phyloP scores from a whole-genome alignment of 2,329 filamentous ascomycete species.

The Fusarium torulosum region DNA sequence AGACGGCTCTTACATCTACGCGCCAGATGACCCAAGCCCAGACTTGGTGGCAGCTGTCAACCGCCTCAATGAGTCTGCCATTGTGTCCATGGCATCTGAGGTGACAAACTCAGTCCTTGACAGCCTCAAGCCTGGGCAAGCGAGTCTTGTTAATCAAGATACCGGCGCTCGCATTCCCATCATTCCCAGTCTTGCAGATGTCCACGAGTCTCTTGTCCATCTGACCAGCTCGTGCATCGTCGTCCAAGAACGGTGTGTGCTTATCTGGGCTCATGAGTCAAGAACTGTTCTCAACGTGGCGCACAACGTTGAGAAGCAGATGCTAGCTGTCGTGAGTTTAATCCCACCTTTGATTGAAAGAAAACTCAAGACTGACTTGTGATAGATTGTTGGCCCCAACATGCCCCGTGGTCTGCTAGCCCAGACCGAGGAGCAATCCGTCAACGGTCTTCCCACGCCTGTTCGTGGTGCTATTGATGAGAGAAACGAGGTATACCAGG shows the following conservation, averaged over 20 bases:
- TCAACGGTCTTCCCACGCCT: constrained; percentile 30
- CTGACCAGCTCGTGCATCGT: constrained; percentile 43
- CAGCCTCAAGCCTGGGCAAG: constrained; percentile 38
- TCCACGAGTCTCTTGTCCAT: constrained; percentile 31
- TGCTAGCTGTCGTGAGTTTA: constrained; percentile 43
- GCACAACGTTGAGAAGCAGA: constrained; percentile 46
- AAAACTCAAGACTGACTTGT: background rate
- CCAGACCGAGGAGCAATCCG: constrained; percentile 42
- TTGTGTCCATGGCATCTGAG: constrained; percentile 47
- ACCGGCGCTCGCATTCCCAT: constrained; percentile 46
- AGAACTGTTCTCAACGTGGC: constrained; percentile 43
- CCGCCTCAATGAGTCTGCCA: constrained; percentile 37
- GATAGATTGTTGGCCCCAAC: constrained; percentile 43
- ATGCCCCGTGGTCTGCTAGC: constrained; percentile 43
- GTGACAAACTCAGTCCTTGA: constrained; percentile 40
- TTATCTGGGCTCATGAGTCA: constrained; percentile 45
- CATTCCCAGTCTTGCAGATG: constrained; percentile 32
- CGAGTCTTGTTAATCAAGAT: constrained; percentile 34
- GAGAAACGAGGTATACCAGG: constrained; percentile 44
- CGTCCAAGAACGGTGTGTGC: constrained; percentile 38
- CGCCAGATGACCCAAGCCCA: constrained; percentile 43
- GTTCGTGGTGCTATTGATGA: constrained; percentile 47
- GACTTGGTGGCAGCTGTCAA: constrained; percentile 38
- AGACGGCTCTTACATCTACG: constrained; percentile 38
- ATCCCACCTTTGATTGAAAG: rapidly evolving